phyloP scores from a whole-genome alignment of 1,139 yeast species.

The Pichia sp. region DNA sequence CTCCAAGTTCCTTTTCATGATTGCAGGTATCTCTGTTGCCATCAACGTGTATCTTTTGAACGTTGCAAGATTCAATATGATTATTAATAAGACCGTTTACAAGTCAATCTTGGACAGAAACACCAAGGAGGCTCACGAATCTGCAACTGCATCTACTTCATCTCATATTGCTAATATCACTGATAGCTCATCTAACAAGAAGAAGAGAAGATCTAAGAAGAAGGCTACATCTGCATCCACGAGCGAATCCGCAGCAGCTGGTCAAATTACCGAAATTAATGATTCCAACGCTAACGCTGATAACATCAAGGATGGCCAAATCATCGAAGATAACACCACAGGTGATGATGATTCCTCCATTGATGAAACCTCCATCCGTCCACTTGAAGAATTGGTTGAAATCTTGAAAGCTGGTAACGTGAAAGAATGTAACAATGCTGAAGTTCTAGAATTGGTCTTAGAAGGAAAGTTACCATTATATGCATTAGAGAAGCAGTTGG shows the following conservation, averaged over 20 bases:
- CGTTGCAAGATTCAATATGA: slow-evolving; percentile 54
- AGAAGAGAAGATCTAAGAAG: slow-evolving; percentile 11
- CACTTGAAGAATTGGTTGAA: slow-evolving; percentile 58
- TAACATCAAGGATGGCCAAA: slow-evolving; percentile 27
- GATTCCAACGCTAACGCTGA: slow-evolving; percentile 8
- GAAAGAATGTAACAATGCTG: slow-evolving; percentile 59
- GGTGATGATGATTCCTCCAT: slow-evolving; percentile 11
- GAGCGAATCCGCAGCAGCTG: too few species aligned
- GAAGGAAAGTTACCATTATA: slow-evolving; percentile 82
- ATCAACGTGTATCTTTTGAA: slow-evolving; percentile 80
- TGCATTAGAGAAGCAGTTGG: slow-evolving; percentile 87
- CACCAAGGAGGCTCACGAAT: neutral
- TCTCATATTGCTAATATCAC: slow-evolving; percentile 3
- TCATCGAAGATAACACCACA: slow-evolving; percentile 23
- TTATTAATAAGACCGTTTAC: neutral
- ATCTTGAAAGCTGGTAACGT: slow-evolving; percentile 68
- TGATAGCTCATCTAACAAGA: too few species aligned
- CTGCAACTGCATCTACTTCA: neutral
- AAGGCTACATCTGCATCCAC: slow-evolving; percentile 1
- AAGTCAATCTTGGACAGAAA: neutral
- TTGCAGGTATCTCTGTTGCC: slow-evolving; percentile 67
- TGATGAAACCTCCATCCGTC: slow-evolving; percentile 19
- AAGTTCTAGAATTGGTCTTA: slow-evolving; percentile 63
- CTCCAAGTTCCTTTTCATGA: slow-evolving; percentile 69
- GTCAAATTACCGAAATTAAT: neutral